phyloP scores from a whole-genome alignment of 805 yeast genomes.

The Cyberlindnera sargentensis region DNA sequence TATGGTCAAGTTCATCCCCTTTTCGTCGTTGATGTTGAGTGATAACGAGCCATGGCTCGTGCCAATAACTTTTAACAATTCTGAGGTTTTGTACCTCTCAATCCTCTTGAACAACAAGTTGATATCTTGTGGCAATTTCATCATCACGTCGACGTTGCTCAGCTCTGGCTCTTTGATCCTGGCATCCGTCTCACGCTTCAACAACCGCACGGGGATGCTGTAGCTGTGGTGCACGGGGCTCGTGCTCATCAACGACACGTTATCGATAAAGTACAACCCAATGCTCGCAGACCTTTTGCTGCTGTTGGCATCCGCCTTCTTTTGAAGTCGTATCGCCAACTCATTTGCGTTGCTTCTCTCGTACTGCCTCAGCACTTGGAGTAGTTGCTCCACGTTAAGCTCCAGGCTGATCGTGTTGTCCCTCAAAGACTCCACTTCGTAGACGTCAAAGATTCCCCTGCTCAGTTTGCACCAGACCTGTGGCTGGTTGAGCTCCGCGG shows the following conservation, averaged over 20 bases:
- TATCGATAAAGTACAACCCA: constrained; percentile 48
- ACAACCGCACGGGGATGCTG: constrained; percentile 61
- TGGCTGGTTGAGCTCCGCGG: constrained; percentile 49
- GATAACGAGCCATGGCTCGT: constrained; percentile 43
- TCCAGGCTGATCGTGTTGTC: constrained; percentile 54
- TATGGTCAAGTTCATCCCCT: constrained; percentile 41
- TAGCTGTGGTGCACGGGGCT: constrained; percentile 55
- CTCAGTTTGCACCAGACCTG: constrained; percentile 61
- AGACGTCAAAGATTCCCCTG: constrained; percentile 27
- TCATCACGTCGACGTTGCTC: constrained; percentile 45
- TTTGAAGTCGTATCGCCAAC: constrained; percentile 44
- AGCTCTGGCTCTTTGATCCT: constrained; percentile 58
- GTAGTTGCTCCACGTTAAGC: constrained; percentile 52
- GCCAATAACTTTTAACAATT: constrained; percentile 42
- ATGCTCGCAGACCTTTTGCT: constrained; percentile 41
- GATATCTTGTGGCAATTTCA: constrained; percentile 43
- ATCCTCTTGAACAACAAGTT: constrained; percentile 48
- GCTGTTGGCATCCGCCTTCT: constrained; percentile 17
- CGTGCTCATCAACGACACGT: constrained; percentile 31
- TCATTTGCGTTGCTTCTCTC: constrained; percentile 47
- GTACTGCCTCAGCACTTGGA: constrained; percentile 49
- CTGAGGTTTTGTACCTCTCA: constrained; percentile 56
- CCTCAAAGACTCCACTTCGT: constrained; percentile 35
- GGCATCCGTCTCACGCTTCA: constrained; percentile 47
- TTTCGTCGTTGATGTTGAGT: constrained; percentile 48